Base-by-base conservation (phyloP, 495 filamentous ascomycete species). In the Bryoglossum gracile region DNA sequence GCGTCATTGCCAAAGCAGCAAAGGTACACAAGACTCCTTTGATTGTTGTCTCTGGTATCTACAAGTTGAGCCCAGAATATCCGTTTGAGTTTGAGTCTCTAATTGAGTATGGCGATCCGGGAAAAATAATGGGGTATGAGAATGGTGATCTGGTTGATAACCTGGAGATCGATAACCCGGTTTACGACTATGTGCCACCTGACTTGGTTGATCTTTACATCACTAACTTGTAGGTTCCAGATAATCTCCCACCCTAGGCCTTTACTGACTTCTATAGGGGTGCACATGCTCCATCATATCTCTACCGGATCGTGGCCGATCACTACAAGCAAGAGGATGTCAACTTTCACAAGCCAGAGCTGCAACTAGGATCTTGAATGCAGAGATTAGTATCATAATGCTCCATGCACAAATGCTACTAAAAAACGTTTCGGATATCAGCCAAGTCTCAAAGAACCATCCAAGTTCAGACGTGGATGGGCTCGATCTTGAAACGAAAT, bases 11-110 rank as follows among this genome's bases (percentile, higher is more conserved):
- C 16, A 78, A 81, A 50, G 89, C 90, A 13, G 90, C 90, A 13
- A 82, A 81, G 56, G 76, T 83, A 36, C 84, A 90, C 56, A 75
- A 77, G 46, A 87, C 82, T 35, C 85, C 87, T 0, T 86, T 95
- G 33, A 82, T 95, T 30, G 86, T 89, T 6, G 76, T 95, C 16
- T 81, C 79, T 51, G 87, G 85, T 22, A 80, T 95, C 16, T 95
- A 90, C 69, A 92, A 94, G 68, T 79, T 95, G 45, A 91, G 85
- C 57, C 89, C 90, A 0, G 80, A 90, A 32, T 89, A 88, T 61
- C 85, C 88, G 3, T 89, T 85, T 49, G 82, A 90, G 55, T 77
- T 82, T 32, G 81, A 86, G 42, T 75, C 77, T 13, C 68, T 88
- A 43, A 83, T 92, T 50, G 89, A 94, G 68, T 83, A 83, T 62